phyloP scores from a whole-genome alignment of 163 green algal species.

The Coccomyxa subellipsoidea region DNA sequence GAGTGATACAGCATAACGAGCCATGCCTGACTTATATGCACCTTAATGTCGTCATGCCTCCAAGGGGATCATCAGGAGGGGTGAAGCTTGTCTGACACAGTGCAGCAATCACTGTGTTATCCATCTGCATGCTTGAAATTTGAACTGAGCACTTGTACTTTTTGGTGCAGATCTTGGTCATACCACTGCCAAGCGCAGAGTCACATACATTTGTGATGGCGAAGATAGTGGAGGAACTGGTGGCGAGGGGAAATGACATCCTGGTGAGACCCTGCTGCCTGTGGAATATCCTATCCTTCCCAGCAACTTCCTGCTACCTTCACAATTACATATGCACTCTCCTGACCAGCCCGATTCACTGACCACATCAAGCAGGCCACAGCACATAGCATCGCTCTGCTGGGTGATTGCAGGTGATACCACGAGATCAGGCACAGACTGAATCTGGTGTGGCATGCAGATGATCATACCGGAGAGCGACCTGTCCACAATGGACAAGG shows the following conservation, averaged over 20 bases:
- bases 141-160: background rate
- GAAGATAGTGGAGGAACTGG: background rate
- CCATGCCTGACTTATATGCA: no score
- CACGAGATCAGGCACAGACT: no score
- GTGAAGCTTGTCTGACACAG: no score
- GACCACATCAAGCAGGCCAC: no score
- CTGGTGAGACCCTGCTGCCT: background rate
- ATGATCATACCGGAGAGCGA: slow-evolving; percentile 9
- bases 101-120: no score
- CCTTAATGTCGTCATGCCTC: no score
- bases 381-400: no score
- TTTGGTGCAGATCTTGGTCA: slow-evolving; percentile 1
- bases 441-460: background rate
- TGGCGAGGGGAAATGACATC: background rate
- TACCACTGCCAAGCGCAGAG: slow-evolving; percentile 5
- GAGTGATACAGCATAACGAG: no score
- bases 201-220: slow-evolving; percentile 10
- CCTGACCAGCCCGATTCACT: no score
- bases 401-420: no score
- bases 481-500: background rate
- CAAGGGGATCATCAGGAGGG: no score
- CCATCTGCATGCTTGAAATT: background rate
- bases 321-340: no score
- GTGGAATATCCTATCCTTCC: background rate
- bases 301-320: background rate